Evolutionary conservation across 2,329 filamentous ascomycete species (phyloP), one percentile per base, ranked within the genome.

Genomic region (Mycocentrospora acerina): DNA sequence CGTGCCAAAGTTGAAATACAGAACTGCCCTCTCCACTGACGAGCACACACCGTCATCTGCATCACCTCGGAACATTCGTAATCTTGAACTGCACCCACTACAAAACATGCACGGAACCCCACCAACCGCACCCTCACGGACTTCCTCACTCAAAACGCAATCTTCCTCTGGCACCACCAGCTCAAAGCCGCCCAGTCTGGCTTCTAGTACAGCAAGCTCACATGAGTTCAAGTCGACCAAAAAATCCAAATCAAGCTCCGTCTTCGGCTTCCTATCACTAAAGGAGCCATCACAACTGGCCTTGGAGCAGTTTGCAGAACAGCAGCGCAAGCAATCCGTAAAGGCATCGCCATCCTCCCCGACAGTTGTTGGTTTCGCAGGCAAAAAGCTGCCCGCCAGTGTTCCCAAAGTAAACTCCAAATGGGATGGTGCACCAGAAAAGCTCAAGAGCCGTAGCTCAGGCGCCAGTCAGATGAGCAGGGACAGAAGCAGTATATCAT

Each of bases 321-420:
- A 66, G 46, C 69, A 70, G 55, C 69, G 62, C 46, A 72, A 66
- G 50, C 63, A 68, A 40, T 48, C 53, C 16, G 51, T 35, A 19
- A 64, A 60, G 37, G 55, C 54, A 22, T 31, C 44, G 4, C 32
- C 36, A 3, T 30, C 30, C 4, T 49, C 45, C 18, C 32, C 30
- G 19, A 47, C 42, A 33, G 47, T 32, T 24, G 30, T 51, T 14
- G 63, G 33, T 16, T 54, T 67, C 19, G 56, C 57, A 10, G 62
- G 65, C 24, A 44, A 72, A 42, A 76, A 72, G 46, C 64, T 79
- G 25, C 75, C 76, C 5, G 48, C 66, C 3, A 62, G 61, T 37
- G 73, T 78, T 2, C 75, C 75, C 14, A 77, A 72, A 45, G 75
- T 77, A 24, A 79, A 78, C 43, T 72, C 72, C 18, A 78, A 74